Evolutionary conservation across 768 basidiomycete species (phyloP).

Genomic region (Boletus subparvulus): DNA sequence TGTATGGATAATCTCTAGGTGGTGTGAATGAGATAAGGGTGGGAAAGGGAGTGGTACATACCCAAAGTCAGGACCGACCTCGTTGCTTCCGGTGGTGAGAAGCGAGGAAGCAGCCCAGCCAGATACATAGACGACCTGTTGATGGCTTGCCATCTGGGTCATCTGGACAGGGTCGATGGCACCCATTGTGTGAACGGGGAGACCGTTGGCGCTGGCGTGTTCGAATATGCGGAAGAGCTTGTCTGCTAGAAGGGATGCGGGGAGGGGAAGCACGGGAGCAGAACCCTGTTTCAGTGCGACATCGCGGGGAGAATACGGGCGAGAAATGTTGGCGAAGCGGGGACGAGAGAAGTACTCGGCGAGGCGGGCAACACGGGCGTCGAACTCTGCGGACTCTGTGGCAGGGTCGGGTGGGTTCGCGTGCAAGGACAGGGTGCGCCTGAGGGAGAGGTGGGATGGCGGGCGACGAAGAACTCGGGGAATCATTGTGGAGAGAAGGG

Average conservation of each 20-base stretch:
- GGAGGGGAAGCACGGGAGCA: slow-evolving; percentile 72
- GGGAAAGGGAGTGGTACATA: slow-evolving; percentile 21
- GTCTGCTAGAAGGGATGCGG: slow-evolving; percentile 76
- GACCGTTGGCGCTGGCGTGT: slow-evolving; percentile 57
- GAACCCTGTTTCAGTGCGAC: slow-evolving; percentile 91
- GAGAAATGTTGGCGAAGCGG: slow-evolving; percentile 68
- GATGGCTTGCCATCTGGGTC: slow-evolving; percentile 88
- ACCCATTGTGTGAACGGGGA: slow-evolving; percentile 87
- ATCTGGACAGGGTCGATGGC: slow-evolving; percentile 93
- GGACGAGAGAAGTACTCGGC: slow-evolving; percentile 72
- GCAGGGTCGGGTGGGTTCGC: slow-evolving; percentile 56
- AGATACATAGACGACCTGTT: slow-evolving; percentile 88
- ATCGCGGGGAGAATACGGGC: slow-evolving; percentile 76
- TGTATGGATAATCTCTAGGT: slow-evolving; percentile 88
- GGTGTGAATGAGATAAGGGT: background rate
- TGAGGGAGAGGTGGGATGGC: slow-evolving; percentile 33
- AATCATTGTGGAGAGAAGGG: slow-evolving; percentile 22
- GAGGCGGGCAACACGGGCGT: slow-evolving; percentile 61
- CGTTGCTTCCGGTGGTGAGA: slow-evolving; percentile 86
- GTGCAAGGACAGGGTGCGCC: slow-evolving; percentile 50
- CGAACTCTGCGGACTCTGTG: slow-evolving; percentile 59
- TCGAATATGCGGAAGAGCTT: slow-evolving; percentile 75
- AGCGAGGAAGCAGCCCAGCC: slow-evolving; percentile 90
- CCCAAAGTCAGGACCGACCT: slow-evolving; percentile 92
- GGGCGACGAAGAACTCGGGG: slow-evolving; percentile 8